Evolutionary conservation across 495 filamentous ascomycete species (phyloP), one percentile per base, ranked within the genome.

Genomic region (Daldinia decipiens): DNA sequence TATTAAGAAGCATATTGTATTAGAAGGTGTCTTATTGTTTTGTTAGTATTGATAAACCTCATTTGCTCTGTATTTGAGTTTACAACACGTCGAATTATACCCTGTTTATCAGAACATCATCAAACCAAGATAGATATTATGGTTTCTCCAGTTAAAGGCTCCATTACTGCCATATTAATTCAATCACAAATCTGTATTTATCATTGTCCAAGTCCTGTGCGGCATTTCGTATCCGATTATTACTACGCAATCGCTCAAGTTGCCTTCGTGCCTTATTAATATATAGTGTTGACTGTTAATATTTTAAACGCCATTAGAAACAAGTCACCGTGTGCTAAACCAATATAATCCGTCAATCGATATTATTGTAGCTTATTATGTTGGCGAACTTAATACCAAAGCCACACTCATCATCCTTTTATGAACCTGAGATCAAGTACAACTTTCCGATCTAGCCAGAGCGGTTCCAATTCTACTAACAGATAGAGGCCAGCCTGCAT

Each of bases 1-100:
- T 39, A 51, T 55, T 11, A 59, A 59, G 53, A 60, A 67, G 26
- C 47, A 43, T 43, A 39, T 32, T 50, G 57, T 55, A 56, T 68
- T 68, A 53, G 65, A 51, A 45, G 6, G 36, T 57, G 50, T 38
- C 59, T 58, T 45, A 51, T 56, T 21, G 15, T 56, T 55, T 24
- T 68, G 39, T 62, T 36, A 38, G 53, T 55, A 61, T 38, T 6
- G 57, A 59, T 55, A 51, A 47, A 36, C 19, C 4, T 15, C 36
- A 5, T 21, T 55, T 54, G 26, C 21, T 19, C 51, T 34, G 36
- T 34, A 52, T 6, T 58, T 31, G 8, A 47, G 40, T 36, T 58
- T 51, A 51, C 31, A 32, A 51, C 31, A 32, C 12, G 1, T 36
- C 34, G 12, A 36, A 36, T 36, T 67, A 67, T 67, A 67, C 57